Percentiles rank a stretch among this genome's conserved stretches.
Evolutionary conservation across 2,329 filamentous ascomycete genomes (phyloP).

Genomic region (Ilyonectria robusta): DNA sequence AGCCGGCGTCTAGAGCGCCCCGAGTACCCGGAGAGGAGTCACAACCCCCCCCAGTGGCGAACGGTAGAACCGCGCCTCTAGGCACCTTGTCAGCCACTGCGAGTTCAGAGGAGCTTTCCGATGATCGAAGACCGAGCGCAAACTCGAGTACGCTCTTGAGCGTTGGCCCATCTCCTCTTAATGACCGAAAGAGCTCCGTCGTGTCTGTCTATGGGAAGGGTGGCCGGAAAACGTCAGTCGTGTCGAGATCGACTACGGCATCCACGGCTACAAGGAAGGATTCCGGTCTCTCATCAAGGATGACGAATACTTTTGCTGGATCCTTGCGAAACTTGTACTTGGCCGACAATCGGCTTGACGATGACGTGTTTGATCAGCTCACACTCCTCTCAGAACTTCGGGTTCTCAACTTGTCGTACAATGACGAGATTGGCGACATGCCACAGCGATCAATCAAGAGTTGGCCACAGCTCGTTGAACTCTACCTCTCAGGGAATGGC

Average conservation of each 20-base stretch:
- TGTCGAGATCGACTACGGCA: slow-evolving; percentile 76
- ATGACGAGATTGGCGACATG: slow-evolving; percentile 88
- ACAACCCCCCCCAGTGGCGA: slow-evolving; percentile 52
- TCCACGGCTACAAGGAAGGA: slow-evolving; percentile 80
- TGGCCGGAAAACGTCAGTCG: slow-evolving; percentile 87
- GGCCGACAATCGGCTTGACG: slow-evolving; percentile 93
- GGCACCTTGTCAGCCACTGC: slow-evolving; percentile 70
- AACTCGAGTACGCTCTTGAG: slow-evolving; percentile 83
- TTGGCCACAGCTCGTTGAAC: slow-evolving; percentile 90
- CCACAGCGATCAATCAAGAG: slow-evolving; percentile 88
- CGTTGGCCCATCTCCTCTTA: slow-evolving; percentile 80
- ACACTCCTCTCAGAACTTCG: slow-evolving; percentile 86
- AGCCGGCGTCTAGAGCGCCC: slow-evolving; percentile 80
- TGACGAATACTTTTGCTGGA: slow-evolving; percentile 89
- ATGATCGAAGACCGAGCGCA: slow-evolving; percentile 84
- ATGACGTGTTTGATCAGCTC: slow-evolving; percentile 95
- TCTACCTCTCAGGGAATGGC: slow-evolving; percentile 96
- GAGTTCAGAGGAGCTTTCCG: slow-evolving; percentile 83
- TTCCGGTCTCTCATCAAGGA: slow-evolving; percentile 84
- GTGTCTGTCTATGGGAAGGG: slow-evolving; percentile 85
- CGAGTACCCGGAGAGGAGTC: slow-evolving; percentile 69
- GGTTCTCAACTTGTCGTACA: slow-evolving; percentile 94
- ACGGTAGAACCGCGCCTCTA: slow-evolving; percentile 58
- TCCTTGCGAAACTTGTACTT: slow-evolving; percentile 88
- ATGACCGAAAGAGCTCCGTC: slow-evolving; percentile 84